These are phyloP conservation scores for Fusarium armeniacum DNA, from an alignment of 2,329 filamentous ascomycete genomes.

Conservation along the genomic window DNA sequence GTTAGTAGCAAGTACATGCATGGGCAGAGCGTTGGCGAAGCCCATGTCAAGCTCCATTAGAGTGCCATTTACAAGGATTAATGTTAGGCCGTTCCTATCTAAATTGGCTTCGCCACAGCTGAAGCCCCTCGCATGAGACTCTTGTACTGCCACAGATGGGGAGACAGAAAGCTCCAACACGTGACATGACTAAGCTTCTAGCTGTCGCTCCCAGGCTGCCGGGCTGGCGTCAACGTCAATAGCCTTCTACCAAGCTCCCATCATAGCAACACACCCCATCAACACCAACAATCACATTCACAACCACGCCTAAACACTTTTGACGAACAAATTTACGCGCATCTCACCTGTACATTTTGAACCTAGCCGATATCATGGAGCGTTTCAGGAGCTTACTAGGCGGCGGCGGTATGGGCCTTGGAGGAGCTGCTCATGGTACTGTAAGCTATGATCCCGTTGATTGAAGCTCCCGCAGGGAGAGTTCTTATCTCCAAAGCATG, in stretches of 20 bases:
- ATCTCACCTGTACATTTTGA: conserved; percentile 15
- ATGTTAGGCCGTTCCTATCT: conserved; percentile 49
- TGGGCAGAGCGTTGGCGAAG: conserved; percentile 38
- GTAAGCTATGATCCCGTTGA: conserved; percentile 51
- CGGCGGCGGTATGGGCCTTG: conserved; percentile 78
- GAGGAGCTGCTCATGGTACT: conserved; percentile 60
- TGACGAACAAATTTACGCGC: neutral
- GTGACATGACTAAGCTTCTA: conserved; percentile 51
- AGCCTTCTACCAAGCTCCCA: conserved; percentile 47
- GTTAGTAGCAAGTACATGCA: conserved; percentile 28
- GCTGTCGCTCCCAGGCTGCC: conserved; percentile 53
- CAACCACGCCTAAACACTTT: conserved; percentile 20
- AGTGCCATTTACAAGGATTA: conserved; percentile 49
- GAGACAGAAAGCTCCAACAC: conserved; percentile 17
- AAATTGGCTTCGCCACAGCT: conserved; percentile 28
- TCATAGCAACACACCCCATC: conserved; percentile 39
- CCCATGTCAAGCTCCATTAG: conserved; percentile 34
- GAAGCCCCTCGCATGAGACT: conserved; percentile 16
- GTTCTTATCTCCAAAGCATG: neutral
- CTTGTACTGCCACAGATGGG: conserved; percentile 27
- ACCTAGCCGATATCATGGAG: conserved; percentile 74
- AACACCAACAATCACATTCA: conserved; percentile 31
- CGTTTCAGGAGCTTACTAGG: conserved; percentile 91
- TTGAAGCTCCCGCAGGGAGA: conserved; percentile 23
- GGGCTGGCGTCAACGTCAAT: conserved; percentile 55